phyloP scores from a whole-genome alignment of 495 filamentous ascomycete genomes.

The Talaromyces trachyspermus region DNA sequence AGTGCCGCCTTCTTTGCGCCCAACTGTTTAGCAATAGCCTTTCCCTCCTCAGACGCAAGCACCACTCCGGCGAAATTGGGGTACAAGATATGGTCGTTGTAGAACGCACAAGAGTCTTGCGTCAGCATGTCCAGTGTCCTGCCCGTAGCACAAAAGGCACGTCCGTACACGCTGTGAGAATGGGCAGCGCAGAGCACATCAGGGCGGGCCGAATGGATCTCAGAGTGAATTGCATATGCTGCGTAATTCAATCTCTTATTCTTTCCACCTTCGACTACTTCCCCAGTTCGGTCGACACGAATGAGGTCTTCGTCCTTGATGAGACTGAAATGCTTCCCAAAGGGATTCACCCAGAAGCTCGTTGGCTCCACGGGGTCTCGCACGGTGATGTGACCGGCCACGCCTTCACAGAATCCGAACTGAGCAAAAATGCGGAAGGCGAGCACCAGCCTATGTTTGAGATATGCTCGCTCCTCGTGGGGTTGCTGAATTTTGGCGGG shows the following conservation, averaged over 20 bases:
- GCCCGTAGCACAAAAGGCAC: slow-evolving; percentile 60
- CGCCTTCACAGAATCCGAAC: slow-evolving; percentile 58
- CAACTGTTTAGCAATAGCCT: slow-evolving; percentile 54
- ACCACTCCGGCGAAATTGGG: slow-evolving; percentile 66
- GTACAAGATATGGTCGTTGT: slow-evolving; percentile 60
- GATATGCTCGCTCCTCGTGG: slow-evolving; percentile 55
- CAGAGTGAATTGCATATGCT: slow-evolving; percentile 61
- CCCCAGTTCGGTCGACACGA: slow-evolving; percentile 55
- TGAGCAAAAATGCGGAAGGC: slow-evolving; percentile 67
- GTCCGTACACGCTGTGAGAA: slow-evolving; percentile 63
- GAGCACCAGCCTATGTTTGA: slow-evolving; percentile 58
- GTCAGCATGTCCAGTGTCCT: slow-evolving; percentile 63
- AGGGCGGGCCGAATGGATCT: slow-evolving; percentile 61
- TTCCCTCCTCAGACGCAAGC: slow-evolving; percentile 61
- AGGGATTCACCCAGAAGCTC: slow-evolving; percentile 78
- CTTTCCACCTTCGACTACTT: slow-evolving; percentile 61
- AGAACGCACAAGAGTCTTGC: slow-evolving; percentile 64
- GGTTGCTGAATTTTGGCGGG: no score
- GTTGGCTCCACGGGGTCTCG: slow-evolving; percentile 60
- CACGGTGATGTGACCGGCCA: slow-evolving; percentile 55
- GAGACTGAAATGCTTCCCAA: slow-evolving; percentile 61
- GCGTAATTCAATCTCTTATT: slow-evolving; percentile 58
- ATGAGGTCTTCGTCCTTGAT: slow-evolving; percentile 69
- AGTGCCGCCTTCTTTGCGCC: slow-evolving; percentile 64
- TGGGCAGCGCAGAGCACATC: slow-evolving; percentile 70